Percentiles rank a stretch among this genome's conserved stretches.
Evolutionary conservation across 192 early-diverging fungal species (phyloP).

Genomic region (Diversispora eburnea): DNA sequence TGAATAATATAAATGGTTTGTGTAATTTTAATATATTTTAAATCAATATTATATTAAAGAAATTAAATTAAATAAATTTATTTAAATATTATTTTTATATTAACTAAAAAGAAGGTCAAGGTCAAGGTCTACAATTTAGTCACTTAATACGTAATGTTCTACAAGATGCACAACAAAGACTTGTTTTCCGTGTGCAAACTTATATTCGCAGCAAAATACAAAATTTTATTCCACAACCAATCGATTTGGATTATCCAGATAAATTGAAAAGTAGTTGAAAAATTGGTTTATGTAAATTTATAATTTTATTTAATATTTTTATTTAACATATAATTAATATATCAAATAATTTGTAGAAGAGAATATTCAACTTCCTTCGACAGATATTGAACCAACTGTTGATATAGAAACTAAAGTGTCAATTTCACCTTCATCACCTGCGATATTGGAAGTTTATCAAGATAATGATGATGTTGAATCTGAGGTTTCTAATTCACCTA

Average conservation of each 20-base stretch:
- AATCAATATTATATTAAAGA: constrained; percentile 32
- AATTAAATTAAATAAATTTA: constrained; percentile 20
- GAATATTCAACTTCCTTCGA: too few species aligned
- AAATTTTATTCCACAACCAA: constrained; percentile 64
- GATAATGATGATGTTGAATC: constrained; percentile 7
- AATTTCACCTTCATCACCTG: constrained; percentile 1
- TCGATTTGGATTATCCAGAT: constrained; percentile 57
- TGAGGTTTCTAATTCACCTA: constrained; percentile 33
- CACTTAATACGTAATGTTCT: constrained; percentile 78
- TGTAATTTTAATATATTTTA: neutral
- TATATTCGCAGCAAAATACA: constrained; percentile 78
- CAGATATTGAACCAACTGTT: neutral
- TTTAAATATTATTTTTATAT: neutral
- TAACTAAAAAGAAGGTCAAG: constrained; percentile 35
- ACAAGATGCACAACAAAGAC: constrained; percentile 82
- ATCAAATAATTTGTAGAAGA: neutral
- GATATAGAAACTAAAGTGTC: neutral
- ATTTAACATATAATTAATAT: neutral
- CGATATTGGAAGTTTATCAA: constrained; percentile 21
- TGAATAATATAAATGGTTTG: constrained; percentile 18
- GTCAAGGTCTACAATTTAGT: constrained; percentile 55
- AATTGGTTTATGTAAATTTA: neutral
- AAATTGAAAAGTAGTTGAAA: constrained; percentile 34
- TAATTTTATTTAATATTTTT: neutral
- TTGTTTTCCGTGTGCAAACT: constrained; percentile 82